Percentiles rank a stretch among this genome's conserved stretches.
Evolutionary conservation across 169 alveolate genomes (phyloP).

Genomic region (Blepharisma undulans): DNA sequence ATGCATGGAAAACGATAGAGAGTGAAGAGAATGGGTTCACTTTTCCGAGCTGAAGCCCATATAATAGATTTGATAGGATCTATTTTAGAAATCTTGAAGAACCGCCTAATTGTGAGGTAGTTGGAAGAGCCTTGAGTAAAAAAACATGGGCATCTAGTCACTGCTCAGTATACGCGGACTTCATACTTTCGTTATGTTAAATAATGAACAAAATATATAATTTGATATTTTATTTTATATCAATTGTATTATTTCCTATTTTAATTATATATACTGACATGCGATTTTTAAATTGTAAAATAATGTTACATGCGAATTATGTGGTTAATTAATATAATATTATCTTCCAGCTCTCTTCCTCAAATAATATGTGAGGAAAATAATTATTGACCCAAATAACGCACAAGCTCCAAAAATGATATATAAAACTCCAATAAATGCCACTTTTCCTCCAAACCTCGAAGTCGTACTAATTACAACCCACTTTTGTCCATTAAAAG

Average conservation of each 20-base stretch:
- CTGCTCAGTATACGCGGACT: neutral
- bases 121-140: neutral
- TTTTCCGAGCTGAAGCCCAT: neutral
- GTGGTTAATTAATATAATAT: neutral
- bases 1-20: neutral
- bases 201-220: neutral
- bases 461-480: constrained; percentile 43
- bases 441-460: constrained; percentile 45
- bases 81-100: neutral
- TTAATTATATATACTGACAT: too few species aligned
- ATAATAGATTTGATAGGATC: neutral
- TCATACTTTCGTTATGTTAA: neutral
- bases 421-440: constrained; percentile 38
- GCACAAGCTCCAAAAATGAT: constrained; percentile 37
- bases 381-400: neutral
- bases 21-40: neutral
- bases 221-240: too few species aligned
- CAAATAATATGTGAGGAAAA: constrained; percentile 3
- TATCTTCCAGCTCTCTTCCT: neutral
- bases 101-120: neutral
- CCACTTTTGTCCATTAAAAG: constrained; percentile 38
- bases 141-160: neutral
- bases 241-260: too few species aligned
- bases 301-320: neutral
- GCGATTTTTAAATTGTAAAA: neutral